Evolutionary conservation across 83 land plant genomes (phyloP), one percentile per base, ranked within the genome.

Genomic region (Isoetes engelmannii): DNA sequence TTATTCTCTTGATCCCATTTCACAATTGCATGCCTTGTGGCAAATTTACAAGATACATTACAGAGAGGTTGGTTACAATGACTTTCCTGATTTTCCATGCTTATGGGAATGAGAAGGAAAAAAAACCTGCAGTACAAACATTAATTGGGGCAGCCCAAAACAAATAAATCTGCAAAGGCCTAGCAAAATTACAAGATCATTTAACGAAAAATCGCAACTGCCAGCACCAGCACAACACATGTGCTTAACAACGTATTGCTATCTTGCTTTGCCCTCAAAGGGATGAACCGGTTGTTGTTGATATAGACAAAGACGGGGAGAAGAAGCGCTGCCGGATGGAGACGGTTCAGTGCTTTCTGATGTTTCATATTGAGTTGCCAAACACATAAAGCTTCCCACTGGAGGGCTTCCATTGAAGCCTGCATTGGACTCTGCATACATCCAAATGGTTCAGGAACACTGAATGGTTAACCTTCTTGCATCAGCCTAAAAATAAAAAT

Each of bases 341-440:
- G 86, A 80, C 53, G 83, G 75, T 48, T 84, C 87, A 0, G 84
- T 82, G 45, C 76, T 73, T 59, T 83, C 82, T 15, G 85, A 78
- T 4, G 68, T 75, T 76, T 85, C 92, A 54, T 75, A 59, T 41
- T 81, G 81, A 8, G 89, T 77, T 55, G 93, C 86, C 72, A 89
- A 57, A 56, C 80, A 72, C 47, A 76, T 84, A 53, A 89, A 67
- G 69, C 82, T 86, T 73, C 90, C 86, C 63, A 89, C 93, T 65
- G 82, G 84, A n/a, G 69, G 72, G 49, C 79, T 75, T 60, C 81
- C 75, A 61, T 66, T 73, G 42, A 72, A 65, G 17, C 72, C 67
- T 43, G 66, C 76, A 28, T 76, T 78, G 15, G 85, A 78, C 9
- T 86, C 83, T 75, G 82, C 42, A 68, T 37, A 42, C 47, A 76